These are phyloP conservation scores for Ichthyophthirius multifiliis DNA, from an alignment of 169 alveolate genomes.

Conservation along the genomic window DNA sequence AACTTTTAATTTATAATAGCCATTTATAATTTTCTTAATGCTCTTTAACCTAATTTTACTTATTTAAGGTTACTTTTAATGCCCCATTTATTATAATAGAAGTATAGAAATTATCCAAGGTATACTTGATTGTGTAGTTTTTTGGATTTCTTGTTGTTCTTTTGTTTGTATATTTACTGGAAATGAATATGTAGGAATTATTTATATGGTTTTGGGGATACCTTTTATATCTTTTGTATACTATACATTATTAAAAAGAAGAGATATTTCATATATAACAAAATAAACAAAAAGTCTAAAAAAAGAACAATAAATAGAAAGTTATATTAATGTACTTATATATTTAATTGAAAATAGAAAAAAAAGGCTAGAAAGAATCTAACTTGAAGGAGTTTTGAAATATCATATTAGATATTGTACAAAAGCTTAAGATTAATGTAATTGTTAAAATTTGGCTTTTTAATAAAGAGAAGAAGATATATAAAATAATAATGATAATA, in stretches of 20 bases:
- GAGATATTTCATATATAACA: not conserved
- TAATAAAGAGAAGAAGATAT: constrained; percentile 25
- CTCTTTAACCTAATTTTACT: not conserved
- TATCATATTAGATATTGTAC: constrained; percentile 22
- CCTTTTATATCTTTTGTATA: constrained; percentile 20
- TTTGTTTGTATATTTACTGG: constrained; percentile 19
- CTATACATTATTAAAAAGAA: not conserved
- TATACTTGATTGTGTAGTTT: constrained; percentile 1
- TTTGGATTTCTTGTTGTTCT: constrained; percentile 28
- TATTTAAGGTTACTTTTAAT: not conserved
- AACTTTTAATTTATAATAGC: not conserved
- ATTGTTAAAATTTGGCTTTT: not conserved
- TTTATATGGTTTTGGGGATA: constrained; percentile 31
- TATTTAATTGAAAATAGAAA: constrained; percentile 31
- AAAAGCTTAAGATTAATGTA: not conserved
- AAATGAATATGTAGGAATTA: constrained; percentile 20
- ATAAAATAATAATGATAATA: not conserved
- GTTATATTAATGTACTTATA: constrained; percentile 13
- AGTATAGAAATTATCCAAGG: not conserved
- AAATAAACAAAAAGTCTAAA: constrained; percentile 17
- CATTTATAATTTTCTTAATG: not conserved
- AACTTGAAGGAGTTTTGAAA: constrained; percentile 38
- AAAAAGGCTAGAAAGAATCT: constrained; percentile 1
- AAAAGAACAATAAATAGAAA: constrained; percentile 33
- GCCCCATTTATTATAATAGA: not conserved